phyloP scores from a whole-genome alignment of 1,284 basidiomycete genomes.

The Cryptococcus amylolentus region DNA sequence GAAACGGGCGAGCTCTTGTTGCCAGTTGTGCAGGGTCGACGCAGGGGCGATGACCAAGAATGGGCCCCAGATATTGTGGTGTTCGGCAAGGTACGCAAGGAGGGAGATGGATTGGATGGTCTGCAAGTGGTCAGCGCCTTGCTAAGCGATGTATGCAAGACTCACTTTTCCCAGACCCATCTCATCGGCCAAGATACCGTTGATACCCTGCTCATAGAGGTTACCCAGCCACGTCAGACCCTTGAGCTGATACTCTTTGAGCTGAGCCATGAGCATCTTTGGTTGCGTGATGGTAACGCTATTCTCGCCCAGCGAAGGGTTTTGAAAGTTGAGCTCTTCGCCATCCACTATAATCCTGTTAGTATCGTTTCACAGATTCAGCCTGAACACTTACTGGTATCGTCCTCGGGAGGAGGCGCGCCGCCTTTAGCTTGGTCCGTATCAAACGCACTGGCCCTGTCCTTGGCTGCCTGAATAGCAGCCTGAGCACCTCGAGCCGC shows the following conservation, averaged over 20 bases:
- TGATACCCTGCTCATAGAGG: conserved; percentile 98
- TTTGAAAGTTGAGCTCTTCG: conserved; percentile 99
- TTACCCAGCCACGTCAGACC: conserved; percentile 98
- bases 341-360: conserved; percentile 62
- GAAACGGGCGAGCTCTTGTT: conserved; percentile 95
- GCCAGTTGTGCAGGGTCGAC: conserved; percentile 99
- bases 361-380: neutral
- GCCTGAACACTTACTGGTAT: conserved; percentile 35
- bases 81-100: conserved; percentile 93
- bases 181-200: conserved; percentile 96
- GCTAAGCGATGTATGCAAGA: conserved; percentile 1
- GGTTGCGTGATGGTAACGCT: conserved; percentile 86
- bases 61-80: conserved; percentile 98
- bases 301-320: conserved; percentile 88
- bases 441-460: conserved; percentile 82
- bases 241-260: conserved; percentile 99
- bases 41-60: conserved; percentile 99
- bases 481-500: conserved; percentile 87
- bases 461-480: conserved; percentile 74
- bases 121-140: conserved; percentile 52
- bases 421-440: conserved; percentile 48
- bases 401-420: conserved; percentile 54
- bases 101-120: conserved; percentile 98
- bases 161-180: conserved; percentile 92
- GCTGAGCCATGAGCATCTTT: conserved; percentile 90